phyloP scores from a whole-genome alignment of 768 basidiomycete genomes.

The Tulasnella calospora region DNA sequence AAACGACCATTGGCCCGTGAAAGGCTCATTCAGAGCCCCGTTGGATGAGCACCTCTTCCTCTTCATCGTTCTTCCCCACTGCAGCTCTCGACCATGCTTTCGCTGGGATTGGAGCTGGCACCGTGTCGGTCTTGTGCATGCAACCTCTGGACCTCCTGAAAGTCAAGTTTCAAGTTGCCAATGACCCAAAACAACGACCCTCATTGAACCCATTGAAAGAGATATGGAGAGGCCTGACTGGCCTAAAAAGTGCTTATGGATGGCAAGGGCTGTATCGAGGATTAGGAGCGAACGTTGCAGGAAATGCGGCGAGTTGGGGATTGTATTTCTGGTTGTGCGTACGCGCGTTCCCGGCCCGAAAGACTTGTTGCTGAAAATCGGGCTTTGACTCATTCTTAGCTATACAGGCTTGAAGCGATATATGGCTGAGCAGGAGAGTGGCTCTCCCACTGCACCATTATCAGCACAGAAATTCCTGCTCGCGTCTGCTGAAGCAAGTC shows the following conservation, averaged over 20 bases:
- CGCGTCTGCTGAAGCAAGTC: conserved; percentile 94
- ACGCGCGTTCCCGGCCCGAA: neutral
- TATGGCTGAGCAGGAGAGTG: conserved; percentile 47
- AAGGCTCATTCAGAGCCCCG: neutral
- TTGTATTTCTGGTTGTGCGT: conserved; percentile 96
- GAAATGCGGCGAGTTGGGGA: conserved; percentile 96
- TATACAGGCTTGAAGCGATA: conserved; percentile 90
- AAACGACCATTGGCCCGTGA: neutral
- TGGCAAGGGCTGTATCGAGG: conserved; percentile 88
- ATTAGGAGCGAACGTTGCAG: conserved; percentile 82
- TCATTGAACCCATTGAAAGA: conserved; percentile 46
- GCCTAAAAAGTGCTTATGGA: conserved; percentile 70
- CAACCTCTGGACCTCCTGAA: conserved; percentile 96
- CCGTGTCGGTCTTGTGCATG: conserved; percentile 89
- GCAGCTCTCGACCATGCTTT: conserved; percentile 71
- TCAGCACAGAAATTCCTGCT: conserved; percentile 76
- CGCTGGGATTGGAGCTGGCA: conserved; percentile 88
- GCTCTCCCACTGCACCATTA: conserved; percentile 60
- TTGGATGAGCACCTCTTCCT: neutral
- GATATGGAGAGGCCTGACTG: conserved; percentile 69
- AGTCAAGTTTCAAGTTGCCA: conserved; percentile 86
- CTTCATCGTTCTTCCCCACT: conserved; percentile 29
- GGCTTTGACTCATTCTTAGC: conserved; percentile 41
- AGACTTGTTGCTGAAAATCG: conserved; percentile 58
- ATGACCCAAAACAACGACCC: conserved; percentile 53